Percentiles rank a stretch among this genome's conserved stretches.
These are phyloP conservation scores for Viridothelium virens DNA, from an alignment of 495 filamentous ascomycete genomes.

Conservation along the genomic window DNA sequence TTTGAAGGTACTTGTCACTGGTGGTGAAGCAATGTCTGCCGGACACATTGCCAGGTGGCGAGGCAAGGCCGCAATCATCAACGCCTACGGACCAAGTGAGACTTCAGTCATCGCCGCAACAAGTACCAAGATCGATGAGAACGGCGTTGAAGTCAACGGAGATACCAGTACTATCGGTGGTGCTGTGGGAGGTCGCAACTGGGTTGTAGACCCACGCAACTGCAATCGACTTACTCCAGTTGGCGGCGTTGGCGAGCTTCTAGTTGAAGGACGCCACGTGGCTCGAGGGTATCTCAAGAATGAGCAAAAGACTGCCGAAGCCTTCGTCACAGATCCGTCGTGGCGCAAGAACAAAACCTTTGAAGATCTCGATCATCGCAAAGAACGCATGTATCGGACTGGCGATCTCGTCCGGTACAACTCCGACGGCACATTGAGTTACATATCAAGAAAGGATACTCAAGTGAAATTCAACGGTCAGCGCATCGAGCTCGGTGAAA, in stretches of 20 bases:
- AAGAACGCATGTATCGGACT: conserved; percentile 60
- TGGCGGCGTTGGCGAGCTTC: conserved; percentile 74
- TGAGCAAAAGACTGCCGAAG: conserved; percentile 59
- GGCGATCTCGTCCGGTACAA: conserved; percentile 47
- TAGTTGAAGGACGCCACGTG: conserved; percentile 69
- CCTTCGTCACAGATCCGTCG: conserved; percentile 52
- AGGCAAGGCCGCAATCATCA: conserved; percentile 44
- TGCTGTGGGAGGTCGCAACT: conserved; percentile 50
- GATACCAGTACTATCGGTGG: conserved; percentile 54
- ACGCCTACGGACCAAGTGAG: conserved; percentile 42
- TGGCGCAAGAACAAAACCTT: conserved; percentile 32
- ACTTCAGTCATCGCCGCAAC: conserved; percentile 64
- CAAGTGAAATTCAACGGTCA: conserved; percentile 76
- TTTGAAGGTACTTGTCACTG: conserved; percentile 61
- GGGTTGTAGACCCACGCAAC: conserved; percentile 47
- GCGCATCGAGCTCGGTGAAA: conserved; percentile 66
- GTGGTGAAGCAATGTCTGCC: conserved; percentile 60
- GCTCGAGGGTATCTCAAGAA: conserved; percentile 78
- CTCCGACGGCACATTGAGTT: conserved; percentile 33
- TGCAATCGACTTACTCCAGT: conserved; percentile 46
- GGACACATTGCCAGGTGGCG: conserved; percentile 49
- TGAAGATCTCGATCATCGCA: conserved; percentile 12
- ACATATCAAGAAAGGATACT: conserved; percentile 67
- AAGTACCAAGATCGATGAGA: conserved; percentile 2
- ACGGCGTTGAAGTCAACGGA: conserved; percentile 38